Conservation (phyloP, 257 asterid species). For the Jaltomata sinuosa region DNA sequence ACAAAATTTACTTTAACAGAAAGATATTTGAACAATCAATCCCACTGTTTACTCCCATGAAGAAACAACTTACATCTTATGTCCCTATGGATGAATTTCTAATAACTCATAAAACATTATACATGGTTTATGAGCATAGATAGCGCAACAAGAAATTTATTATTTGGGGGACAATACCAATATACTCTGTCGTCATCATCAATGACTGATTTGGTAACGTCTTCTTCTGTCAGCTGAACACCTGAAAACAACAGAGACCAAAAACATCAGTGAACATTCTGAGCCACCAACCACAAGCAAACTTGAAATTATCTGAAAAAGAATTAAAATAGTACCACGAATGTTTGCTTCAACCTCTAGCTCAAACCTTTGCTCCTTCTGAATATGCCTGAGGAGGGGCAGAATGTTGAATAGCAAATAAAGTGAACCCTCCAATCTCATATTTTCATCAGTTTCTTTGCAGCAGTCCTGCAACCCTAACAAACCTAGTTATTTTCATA, state of each 20-base stretch:
- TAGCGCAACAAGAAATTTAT: neutral
- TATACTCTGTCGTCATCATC: constrained; percentile 57
- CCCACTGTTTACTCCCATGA: neutral
- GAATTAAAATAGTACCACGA: constrained; percentile 28
- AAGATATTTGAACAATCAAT: neutral
- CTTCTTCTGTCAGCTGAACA: constrained; percentile 39
- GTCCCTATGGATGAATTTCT: neutral
- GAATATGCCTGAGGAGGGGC: constrained; percentile 58
- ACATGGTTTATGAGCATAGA: neutral
- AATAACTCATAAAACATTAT: neutral
- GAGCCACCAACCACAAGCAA: neutral
- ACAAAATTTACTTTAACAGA: neutral
- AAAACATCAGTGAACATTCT: constrained; percentile 3
- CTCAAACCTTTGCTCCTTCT: constrained; percentile 49
- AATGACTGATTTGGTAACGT: constrained; percentile 26
- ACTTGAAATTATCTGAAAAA: neutral
- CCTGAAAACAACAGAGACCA: constrained; percentile 31
- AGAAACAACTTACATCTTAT: neutral
- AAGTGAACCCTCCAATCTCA: constrained; percentile 35
- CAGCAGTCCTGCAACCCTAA: constrained; percentile 19
- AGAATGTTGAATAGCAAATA: constrained; percentile 51
- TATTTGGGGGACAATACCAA: constrained; percentile 37
- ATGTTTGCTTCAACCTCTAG: constrained; percentile 44
- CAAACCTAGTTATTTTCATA: neutral
- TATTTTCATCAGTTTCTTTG: constrained; percentile 29